Evolutionary conservation across 768 basidiomycete species (phyloP).

Genomic region (Cubamyces sp.): DNA sequence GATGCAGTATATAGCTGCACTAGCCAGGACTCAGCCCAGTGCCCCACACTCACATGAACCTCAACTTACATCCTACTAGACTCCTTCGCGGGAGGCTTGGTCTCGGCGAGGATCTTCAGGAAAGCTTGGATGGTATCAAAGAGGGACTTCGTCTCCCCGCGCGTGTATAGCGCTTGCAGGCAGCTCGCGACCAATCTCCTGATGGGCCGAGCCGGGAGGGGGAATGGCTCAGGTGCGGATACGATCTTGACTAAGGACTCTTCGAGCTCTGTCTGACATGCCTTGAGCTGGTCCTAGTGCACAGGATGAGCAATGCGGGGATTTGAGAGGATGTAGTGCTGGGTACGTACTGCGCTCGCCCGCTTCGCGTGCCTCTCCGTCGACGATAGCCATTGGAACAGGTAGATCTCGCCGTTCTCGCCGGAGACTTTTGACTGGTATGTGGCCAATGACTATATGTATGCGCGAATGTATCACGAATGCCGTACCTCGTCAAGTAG

Average conservation of each 20-base stretch:
- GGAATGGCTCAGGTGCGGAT: slow-evolving; percentile 63
- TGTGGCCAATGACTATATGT: background rate
- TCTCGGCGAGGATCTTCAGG: slow-evolving; percentile 73
- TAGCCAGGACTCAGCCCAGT: slow-evolving; percentile 34
- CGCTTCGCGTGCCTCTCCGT: slow-evolving; percentile 61
- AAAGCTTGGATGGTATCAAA: slow-evolving; percentile 87
- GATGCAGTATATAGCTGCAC: slow-evolving; percentile 83
- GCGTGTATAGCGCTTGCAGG: slow-evolving; percentile 69
- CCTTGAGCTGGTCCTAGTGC: slow-evolving; percentile 66
- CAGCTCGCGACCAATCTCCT: slow-evolving; percentile 81
- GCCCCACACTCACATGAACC: background rate
- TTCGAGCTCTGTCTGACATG: slow-evolving; percentile 64
- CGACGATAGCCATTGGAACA: slow-evolving; percentile 82
- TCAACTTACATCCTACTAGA: slow-evolving; percentile 64
- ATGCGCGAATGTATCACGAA: background rate
- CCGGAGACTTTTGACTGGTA: slow-evolving; percentile 64
- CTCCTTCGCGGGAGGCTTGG: slow-evolving; percentile 68
- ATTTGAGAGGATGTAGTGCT: background rate
- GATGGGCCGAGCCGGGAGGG: slow-evolving; percentile 86
- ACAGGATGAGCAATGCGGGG: background rate
- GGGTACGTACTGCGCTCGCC: slow-evolving; percentile 53
- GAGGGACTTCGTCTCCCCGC: slow-evolving; percentile 81
- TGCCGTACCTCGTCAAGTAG: slow-evolving; percentile 18
- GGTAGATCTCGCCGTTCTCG: slow-evolving; percentile 80
- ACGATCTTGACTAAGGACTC: slow-evolving; percentile 68